These are phyloP conservation scores for Daldinia childiae DNA, from an alignment of 495 filamentous ascomycete species.

Conservation along the genomic window DNA sequence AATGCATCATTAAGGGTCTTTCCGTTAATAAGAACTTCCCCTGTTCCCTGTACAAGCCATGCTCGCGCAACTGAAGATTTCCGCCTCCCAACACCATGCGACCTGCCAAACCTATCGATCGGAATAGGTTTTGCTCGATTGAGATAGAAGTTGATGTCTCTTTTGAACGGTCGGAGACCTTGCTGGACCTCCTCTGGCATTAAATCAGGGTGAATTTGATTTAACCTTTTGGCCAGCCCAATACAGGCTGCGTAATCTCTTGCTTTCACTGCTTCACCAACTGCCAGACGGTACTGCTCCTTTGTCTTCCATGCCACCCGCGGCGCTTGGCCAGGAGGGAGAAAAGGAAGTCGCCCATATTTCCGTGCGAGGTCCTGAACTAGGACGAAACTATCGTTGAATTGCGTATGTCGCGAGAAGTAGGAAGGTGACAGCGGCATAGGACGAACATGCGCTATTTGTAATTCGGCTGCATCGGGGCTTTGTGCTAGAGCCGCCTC, in stretches of 20 bases:
- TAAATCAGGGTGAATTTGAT: constrained; percentile 83
- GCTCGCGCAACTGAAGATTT: constrained; percentile 87
- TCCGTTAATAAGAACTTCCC: constrained; percentile 89
- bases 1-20: constrained; percentile 81
- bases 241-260: constrained; percentile 82
- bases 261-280: constrained; percentile 80
- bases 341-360: constrained; percentile 74
- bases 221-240: constrained; percentile 77
- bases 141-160: constrained; percentile 75
- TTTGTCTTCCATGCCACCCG: constrained; percentile 86
- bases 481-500: constrained; percentile 32
- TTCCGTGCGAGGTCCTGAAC: constrained; percentile 75
- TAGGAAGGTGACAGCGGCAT: constrained; percentile 89
- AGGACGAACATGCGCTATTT: constrained; percentile 65
- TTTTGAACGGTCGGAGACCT: constrained; percentile 74
- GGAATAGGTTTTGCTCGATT: constrained; percentile 63
- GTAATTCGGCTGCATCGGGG: constrained; percentile 26
- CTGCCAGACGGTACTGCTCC: constrained; percentile 73
- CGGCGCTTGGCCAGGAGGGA: constrained; percentile 70
- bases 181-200: constrained; percentile 72
- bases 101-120: constrained; percentile 78
- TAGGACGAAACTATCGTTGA: constrained; percentile 83
- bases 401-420: constrained; percentile 85
- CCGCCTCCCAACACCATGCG: constrained; percentile 80
- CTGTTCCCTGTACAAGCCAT: constrained; percentile 88